Evolutionary conservation across 495 filamentous ascomycete genomes (phyloP).

Genomic region (Pseudotulostoma volvatum): DNA sequence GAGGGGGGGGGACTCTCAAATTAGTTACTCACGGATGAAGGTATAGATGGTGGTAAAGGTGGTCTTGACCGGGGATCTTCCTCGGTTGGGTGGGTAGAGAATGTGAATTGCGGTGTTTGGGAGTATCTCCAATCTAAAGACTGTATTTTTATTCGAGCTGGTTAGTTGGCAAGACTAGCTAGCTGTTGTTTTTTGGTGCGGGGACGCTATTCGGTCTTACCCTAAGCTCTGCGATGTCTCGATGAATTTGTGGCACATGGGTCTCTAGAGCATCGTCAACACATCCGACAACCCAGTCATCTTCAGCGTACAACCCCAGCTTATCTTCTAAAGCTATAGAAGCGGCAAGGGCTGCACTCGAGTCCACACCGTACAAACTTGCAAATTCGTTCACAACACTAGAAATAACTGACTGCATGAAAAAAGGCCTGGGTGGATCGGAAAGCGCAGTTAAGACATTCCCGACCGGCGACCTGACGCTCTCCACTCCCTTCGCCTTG

Average conservation of each 20-base stretch:
- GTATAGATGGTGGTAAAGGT: constrained; percentile 24
- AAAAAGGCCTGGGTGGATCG: constrained; percentile 19
- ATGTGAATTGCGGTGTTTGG: constrained; percentile 74
- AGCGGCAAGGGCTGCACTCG: constrained; percentile 19
- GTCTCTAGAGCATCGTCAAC: constrained; percentile 32
- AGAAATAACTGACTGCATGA: constrained; percentile 19
- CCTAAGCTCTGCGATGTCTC: constrained; percentile 46
- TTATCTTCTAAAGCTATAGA: constrained; percentile 21
- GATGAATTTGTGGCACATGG: constrained; percentile 32
- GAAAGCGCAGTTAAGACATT: constrained; percentile 47
- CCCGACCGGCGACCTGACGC: constrained; percentile 66
- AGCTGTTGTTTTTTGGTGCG: background rate
- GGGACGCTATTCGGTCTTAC: no score
- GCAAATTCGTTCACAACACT: constrained; percentile 23
- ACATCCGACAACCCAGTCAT: constrained; percentile 25
- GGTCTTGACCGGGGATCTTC: constrained; percentile 39
- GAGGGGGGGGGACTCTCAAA: no score
- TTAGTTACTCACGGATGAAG: constrained; percentile 22
- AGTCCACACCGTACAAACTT: constrained; percentile 14
- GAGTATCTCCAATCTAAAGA: constrained; percentile 63
- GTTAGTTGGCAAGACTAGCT: no score
- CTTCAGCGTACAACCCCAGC: constrained; percentile 23
- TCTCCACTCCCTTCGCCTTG: constrained; percentile 76
- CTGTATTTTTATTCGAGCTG: no score
- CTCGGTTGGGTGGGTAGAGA: constrained; percentile 39